Base-by-base conservation (phyloP, 2,329 filamentous ascomycete genomes). In the Scedosporium dehoogii region DNA sequence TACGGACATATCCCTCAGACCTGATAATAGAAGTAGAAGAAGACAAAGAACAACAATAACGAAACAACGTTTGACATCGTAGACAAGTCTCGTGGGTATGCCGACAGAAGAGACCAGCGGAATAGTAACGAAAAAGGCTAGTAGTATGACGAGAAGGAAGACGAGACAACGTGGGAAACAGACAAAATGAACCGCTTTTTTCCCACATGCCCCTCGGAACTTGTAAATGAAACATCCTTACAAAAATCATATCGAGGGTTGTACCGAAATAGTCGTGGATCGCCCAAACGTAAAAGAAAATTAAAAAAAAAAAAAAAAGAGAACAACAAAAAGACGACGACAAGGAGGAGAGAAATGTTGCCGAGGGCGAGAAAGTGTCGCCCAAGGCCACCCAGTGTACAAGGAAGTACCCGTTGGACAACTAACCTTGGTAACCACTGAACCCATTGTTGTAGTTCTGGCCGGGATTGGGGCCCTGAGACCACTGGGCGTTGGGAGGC, bases 381-480 rank as follows among this genome's bases (percentile, higher is more conserved):
- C 29, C 29, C 29, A 33, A 7, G 10, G 33, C 9, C 44, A 48
- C 44, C 4, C 44, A 5, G n/a, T n/a, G 44, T 38, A 38, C 33
- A 38, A 38, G 33, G 33, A 38, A 14, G 33, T 14, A 38, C 33
- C 33, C 33, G 33, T 56, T 14, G 18, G 56, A 5, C 27, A 14
- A 42, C 72, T 80, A 87, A 66, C 82, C 82, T 74, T 86, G 85
- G 73, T 87, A 88, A n/a, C 83, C 80, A 66, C 81, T 80, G 71
- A 85, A 87, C 64, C 83, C 84, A 68, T 84, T 85, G 73, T 80
- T 81, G 71, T 83, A 85, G 72, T 81, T 83, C 71, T 85, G 83
- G 62, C 78, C 78, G 27, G 77, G 77, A 60, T 76, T 75, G 59
- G 78, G 75, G 38, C 70, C 67, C 70, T 82, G 79, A 62, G 75